Conservation (phyloP, 2,329 filamentous ascomycete species). For the Curvularia lunata region DNA sequence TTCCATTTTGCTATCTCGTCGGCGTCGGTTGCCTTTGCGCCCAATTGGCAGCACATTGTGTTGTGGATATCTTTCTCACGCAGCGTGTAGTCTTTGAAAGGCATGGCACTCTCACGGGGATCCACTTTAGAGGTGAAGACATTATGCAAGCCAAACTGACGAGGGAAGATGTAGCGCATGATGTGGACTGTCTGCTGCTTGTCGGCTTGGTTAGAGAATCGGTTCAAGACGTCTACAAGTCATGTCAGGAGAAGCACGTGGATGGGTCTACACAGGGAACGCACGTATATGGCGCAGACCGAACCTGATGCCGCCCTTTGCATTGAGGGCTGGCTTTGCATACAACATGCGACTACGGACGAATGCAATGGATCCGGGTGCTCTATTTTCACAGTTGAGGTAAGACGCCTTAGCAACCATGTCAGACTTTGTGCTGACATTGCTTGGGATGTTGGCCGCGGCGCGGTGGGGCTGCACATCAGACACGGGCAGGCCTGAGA, state of each 20-base stretch:
- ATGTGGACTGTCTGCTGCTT: slow-evolving; percentile 68
- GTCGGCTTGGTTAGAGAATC: slow-evolving; percentile 61
- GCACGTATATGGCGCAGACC: slow-evolving; percentile 83
- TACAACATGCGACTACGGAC: slow-evolving; percentile 87
- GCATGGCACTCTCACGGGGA: slow-evolving; percentile 69
- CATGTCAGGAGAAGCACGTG: slow-evolving; percentile 20
- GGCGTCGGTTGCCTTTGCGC: slow-evolving; percentile 24
- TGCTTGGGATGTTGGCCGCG: slow-evolving; percentile 10
- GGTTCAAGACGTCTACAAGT: slow-evolving; percentile 76
- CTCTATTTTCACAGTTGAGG: slow-evolving; percentile 21
- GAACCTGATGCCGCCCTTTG: slow-evolving; percentile 69
- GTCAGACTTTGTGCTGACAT: not conserved
- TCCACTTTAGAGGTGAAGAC: slow-evolving; percentile 80
- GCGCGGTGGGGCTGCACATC: slow-evolving; percentile 47
- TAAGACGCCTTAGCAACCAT: slow-evolving; percentile 3
- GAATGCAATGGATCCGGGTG: slow-evolving; percentile 70
- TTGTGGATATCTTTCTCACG: slow-evolving; percentile 79
- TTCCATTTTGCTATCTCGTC: slow-evolving; percentile 44
- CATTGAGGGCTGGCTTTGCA: slow-evolving; percentile 73
- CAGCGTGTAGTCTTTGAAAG: slow-evolving; percentile 82
- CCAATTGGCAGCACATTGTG: slow-evolving; percentile 30
- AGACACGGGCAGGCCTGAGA: slow-evolving; percentile 72
- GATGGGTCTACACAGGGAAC: slow-evolving; percentile 40
- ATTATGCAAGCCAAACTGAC: slow-evolving; percentile 89
- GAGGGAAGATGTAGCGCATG: slow-evolving; percentile 92